Evolutionary conservation across 352 stramenopile species (phyloP), one percentile per base, ranked within the genome.

Genomic region (Globisporangium okanoganense): DNA sequence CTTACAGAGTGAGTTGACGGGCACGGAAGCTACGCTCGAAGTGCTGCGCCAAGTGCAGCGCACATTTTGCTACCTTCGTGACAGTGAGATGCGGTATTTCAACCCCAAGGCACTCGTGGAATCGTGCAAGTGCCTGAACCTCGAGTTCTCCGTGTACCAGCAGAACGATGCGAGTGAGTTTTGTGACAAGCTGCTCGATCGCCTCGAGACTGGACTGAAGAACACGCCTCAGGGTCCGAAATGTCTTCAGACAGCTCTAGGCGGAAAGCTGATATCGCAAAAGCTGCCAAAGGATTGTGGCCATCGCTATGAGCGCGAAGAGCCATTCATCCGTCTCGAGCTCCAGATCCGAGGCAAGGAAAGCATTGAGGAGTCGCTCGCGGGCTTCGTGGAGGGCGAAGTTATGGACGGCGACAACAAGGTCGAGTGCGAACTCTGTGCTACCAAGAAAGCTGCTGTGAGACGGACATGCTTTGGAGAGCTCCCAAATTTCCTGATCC

Each of bases 381-480:
- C 92, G 25, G 87, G 79, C 6, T 98, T 99, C 65, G 97, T 98
- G n/a, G 95, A 99, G 76, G 96, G 96, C 22, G 98, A 99, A 73
- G 86, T 99, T n/a, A 99, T 99, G 96, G 96, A 99, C 66, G 97
- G 97, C 10, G 97, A 99, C 72, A 99, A 99, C 75, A 98, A 99
- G 74, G 90, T 98, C 25, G 92, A 97, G 63, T 99, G 97, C 64
- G 97, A 99, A 63, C 72, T 92, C 2, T 99, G 97, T 74, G 96
- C 90, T 31, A 97, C 96, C 14, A 99, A 99, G 64, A 99, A 98
- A 57, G 97, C 98, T 64, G 98, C 96, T 18, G 85, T 99, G 9
- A 79, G 97, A 27, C 76, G 96, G 52, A 99, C 95, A 12, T 98
- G 94, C 60, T 97, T 99, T 63, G 97, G 92, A 4, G 78, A 81